Percentiles rank a stretch among this genome's conserved stretches.
phyloP scores from a whole-genome alignment of 306 rosid species.

The Begonia loranthoides region DNA sequence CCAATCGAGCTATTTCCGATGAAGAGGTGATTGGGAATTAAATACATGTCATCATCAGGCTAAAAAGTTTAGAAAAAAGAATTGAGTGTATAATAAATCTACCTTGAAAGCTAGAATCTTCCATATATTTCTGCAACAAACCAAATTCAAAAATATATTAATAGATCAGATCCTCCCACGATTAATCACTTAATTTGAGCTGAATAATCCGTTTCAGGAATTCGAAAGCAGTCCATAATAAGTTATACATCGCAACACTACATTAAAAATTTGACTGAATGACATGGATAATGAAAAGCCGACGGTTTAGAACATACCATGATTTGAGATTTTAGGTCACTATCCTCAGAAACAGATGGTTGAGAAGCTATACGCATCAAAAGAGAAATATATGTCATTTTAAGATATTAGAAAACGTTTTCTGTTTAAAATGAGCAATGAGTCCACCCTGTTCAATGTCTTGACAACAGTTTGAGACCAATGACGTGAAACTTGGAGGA shows the following conservation, averaged over 20 bases:
- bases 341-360: constrained; percentile 25
- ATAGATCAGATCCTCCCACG: background rate
- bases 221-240: constrained; percentile 6
- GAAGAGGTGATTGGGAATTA: too few relatives aligned
- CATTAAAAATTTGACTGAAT: background rate
- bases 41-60: too few relatives aligned
- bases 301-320: constrained; percentile 26
- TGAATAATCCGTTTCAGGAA: background rate
- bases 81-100: constrained; percentile 6
- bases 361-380: constrained; percentile 25
- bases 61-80: background rate
- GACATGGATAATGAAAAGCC: too few relatives aligned
- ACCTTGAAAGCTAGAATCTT: constrained; percentile 91
- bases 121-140: constrained; percentile 68
- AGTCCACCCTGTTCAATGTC: constrained; percentile 35
- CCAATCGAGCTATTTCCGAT: too few relatives aligned
- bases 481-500: constrained; percentile 74
- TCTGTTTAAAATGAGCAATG: constrained; percentile 1
- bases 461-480: constrained; percentile 29
- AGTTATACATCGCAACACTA: constrained; percentile 7
- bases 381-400: constrained; percentile 11
- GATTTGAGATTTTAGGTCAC: constrained; percentile 51
- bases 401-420: constrained; percentile 10
- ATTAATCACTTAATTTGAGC: too few relatives aligned
- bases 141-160: constrained; percentile 8